Conservation (phyloP, 495 filamentous ascomycete genomes). For the Zalerion maritima region DNA sequence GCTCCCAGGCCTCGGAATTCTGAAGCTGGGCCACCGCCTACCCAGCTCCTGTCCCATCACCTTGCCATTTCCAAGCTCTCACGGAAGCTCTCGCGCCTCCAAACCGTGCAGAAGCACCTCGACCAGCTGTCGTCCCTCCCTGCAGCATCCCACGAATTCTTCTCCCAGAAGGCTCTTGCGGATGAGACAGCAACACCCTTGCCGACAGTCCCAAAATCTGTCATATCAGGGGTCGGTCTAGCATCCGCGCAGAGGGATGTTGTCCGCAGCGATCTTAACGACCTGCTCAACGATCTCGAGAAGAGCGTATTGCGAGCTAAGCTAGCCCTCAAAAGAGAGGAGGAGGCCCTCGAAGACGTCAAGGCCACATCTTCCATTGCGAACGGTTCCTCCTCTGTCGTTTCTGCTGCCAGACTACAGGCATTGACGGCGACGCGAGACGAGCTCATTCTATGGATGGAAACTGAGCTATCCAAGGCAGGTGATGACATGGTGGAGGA, state of each 20-base stretch:
- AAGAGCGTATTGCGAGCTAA: conserved; percentile 50
- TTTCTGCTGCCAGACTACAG: conserved; percentile 21
- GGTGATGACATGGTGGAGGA: conserved; percentile 24
- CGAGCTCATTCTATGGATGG: conserved; percentile 59
- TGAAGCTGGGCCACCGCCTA: conserved; percentile 5
- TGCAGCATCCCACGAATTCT: conserved; percentile 31
- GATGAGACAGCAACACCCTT: conserved; percentile 25
- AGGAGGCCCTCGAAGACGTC: conserved; percentile 42
- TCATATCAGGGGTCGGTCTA: conserved; percentile 26
- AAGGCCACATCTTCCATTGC: conserved; percentile 26
- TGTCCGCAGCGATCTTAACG: conserved; percentile 23
- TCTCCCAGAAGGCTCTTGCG: conserved; percentile 30
- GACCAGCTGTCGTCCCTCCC: conserved; percentile 38
- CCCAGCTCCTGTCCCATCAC: conserved; percentile 29
- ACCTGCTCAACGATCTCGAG: conserved; percentile 45
- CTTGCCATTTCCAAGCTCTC: conserved; percentile 32
- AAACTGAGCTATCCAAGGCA: conserved; percentile 45
- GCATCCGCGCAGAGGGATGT: conserved; percentile 19
- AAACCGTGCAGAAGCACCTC: conserved; percentile 28
- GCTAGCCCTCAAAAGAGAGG: conserved; percentile 44
- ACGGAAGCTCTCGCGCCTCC: conserved; percentile 38
- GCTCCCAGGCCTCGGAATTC: conserved; percentile 4
- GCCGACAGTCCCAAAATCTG: conserved; percentile 32
- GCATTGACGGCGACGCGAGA: conserved; percentile 41
- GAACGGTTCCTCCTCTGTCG: conserved; percentile 5